Base-by-base conservation (phyloP, 2,329 filamentous ascomycete species). In the Juglanconis oblonga region DNA sequence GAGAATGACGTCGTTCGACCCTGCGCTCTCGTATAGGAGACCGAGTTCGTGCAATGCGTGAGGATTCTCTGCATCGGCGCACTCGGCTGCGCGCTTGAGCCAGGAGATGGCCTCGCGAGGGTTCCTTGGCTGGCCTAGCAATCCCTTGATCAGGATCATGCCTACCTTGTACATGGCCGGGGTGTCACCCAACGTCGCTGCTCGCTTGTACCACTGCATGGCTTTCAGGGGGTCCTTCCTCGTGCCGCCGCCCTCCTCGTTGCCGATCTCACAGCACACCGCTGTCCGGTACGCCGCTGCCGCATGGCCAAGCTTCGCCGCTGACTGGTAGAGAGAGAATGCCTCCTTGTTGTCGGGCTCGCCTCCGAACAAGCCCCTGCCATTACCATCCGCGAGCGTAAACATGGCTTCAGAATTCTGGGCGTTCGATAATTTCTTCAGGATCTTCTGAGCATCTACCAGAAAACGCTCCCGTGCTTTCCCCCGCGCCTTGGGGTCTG, bases 111-210 rank as follows among this genome's bases (percentile, higher is more conserved):
- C 93, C 76, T 98, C 95, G 48, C 89, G 84, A 3, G 91, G 85
- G 70, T 96, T 96, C 70, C 81, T 86, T 31, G 82, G 84, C 71
- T 98, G 93, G 4, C 93, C 93, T n/a, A 99, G 83, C 33, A 98
- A 81, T 10, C 94, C 95, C 74, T 98, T 98, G 57, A 98, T 84
- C 63, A 91, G 79, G 66, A 99, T 96, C 88, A 97, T 96, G 61
- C 95, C 95, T 75, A 98, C 87, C 76, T 99, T 99, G 79, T 97
- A 99, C 92, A 98, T 96, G 35, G 93, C 95, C 0, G 94, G 90
- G 1, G 90, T 89, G 70, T 99, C 94, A 3, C 95, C 94, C 3
- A 98, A 81, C 11, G 89, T 89, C 10, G 95, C 94, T 6, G 95
- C 92, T 48, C 93, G 90, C 72, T 94, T 92, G 75, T 99, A 99